These are phyloP conservation scores for Agrocybe praecox DNA, from an alignment of 768 basidiomycete genomes.

Conservation along the genomic window DNA sequence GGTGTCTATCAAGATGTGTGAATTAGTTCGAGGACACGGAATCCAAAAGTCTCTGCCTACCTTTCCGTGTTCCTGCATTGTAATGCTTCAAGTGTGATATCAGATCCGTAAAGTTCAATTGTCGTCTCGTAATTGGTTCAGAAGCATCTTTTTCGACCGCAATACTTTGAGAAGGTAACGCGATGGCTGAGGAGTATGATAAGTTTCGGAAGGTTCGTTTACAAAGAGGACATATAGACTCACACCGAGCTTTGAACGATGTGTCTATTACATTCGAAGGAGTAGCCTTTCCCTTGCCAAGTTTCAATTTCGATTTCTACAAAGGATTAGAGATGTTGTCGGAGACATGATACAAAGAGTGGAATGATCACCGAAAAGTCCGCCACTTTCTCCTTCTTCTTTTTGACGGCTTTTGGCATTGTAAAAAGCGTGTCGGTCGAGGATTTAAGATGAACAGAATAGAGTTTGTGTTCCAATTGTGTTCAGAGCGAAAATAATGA, in stretches of 20 bases:
- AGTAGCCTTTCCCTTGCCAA: constrained; percentile 89
- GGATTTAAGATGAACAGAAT: background rate
- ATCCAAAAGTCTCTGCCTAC: constrained; percentile 32
- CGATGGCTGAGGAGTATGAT: constrained; percentile 67
- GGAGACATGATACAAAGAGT: constrained; percentile 1
- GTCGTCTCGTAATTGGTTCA: constrained; percentile 75
- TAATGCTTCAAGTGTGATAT: constrained; percentile 83
- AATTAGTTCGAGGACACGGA: background rate
- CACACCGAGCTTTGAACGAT: constrained; percentile 93
- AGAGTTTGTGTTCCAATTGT: background rate
- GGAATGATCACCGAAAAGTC: constrained; percentile 72
- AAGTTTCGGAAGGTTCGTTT: constrained; percentile 9
- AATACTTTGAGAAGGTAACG: constrained; percentile 85
- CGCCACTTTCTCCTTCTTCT: constrained; percentile 83
- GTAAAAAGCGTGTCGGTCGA: background rate
- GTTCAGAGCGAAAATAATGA: background rate
- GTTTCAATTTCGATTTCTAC: constrained; percentile 95
- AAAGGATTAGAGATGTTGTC: background rate
- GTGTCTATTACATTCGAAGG: constrained; percentile 91
- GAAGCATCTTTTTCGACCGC: constrained; percentile 51
- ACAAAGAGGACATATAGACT: constrained; percentile 31
- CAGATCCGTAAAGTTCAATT: constrained; percentile 76
- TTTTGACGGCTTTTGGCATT: constrained; percentile 89
- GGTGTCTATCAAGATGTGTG: constrained; percentile 52
- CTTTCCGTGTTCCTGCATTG: constrained; percentile 74